phyloP scores from a whole-genome alignment of 176 grass and related monocot species.

The Secale cereale region DNA sequence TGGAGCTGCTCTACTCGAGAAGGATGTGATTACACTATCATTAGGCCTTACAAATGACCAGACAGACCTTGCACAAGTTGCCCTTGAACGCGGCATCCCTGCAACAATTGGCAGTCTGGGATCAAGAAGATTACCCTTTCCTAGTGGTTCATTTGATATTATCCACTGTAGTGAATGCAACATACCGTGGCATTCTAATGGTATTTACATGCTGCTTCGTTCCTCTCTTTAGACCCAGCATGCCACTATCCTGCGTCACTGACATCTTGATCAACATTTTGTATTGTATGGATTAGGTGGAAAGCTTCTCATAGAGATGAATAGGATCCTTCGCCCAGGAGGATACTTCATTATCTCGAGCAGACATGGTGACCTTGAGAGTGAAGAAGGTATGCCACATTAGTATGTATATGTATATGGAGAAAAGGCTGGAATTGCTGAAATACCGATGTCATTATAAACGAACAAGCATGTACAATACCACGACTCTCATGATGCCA shows the following conservation, averaged over 20 bases:
- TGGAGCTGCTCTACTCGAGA: constrained; percentile 63
- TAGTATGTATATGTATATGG: neutral
- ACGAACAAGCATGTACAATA: neutral
- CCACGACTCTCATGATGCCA: neutral
- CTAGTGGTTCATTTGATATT: constrained; percentile 90
- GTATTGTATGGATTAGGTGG: constrained; percentile 57
- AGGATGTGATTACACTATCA: constrained; percentile 70
- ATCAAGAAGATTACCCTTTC: constrained; percentile 81
- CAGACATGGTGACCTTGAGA: constrained; percentile 82
- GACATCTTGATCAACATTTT: constrained; percentile 5
- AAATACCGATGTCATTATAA: neutral
- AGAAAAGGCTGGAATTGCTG: neutral
- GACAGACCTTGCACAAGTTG: constrained; percentile 73
- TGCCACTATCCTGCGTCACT: neutral
- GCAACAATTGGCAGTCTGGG: constrained; percentile 71
- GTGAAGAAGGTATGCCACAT: constrained; percentile 75
- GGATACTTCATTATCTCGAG: constrained; percentile 91
- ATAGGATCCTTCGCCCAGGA: constrained; percentile 91
- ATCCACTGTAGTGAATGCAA: constrained; percentile 94
- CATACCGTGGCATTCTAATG: constrained; percentile 90
- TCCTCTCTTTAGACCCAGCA: constrained; percentile 14
- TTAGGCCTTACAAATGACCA: constrained; percentile 77
- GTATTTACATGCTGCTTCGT: constrained; percentile 36
- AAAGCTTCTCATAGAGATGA: constrained; percentile 89
- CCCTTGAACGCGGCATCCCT: constrained; percentile 88